Percentiles rank a stretch among this genome's conserved stretches.
Conservation (phyloP, 2,329 filamentous ascomycete genomes). For the Stylonectria norvegica region DNA sequence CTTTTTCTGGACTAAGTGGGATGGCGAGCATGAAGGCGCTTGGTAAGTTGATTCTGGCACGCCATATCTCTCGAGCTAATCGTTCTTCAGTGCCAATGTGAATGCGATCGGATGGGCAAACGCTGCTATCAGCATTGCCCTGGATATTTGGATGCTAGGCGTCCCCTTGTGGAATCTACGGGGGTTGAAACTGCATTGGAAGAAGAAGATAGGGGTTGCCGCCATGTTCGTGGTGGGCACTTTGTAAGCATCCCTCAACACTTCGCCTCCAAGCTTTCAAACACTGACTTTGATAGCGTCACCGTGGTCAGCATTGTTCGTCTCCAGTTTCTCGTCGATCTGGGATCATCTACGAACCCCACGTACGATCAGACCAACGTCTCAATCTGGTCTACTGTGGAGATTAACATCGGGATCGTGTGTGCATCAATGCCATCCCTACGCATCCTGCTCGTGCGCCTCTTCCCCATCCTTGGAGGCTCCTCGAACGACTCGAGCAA, state of each 20-base stretch:
- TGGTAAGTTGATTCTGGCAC: constrained; percentile 33
- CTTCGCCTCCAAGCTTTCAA: fast-evolving
- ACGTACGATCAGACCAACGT: constrained; percentile 30
- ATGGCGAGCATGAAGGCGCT: constrained; percentile 35
- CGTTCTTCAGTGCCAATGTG: constrained; percentile 30
- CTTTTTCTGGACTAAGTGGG: constrained; percentile 42
- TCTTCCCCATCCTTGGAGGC: constrained; percentile 29
- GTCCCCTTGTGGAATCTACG: constrained; percentile 39
- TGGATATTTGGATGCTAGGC: constrained; percentile 43
- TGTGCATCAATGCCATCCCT: constrained; percentile 34
- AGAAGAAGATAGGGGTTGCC: constrained; percentile 41
- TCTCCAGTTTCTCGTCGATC: constrained; percentile 26
- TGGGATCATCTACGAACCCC: constrained; percentile 27
- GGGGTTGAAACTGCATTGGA: constrained; percentile 33
- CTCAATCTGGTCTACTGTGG: constrained; percentile 34
- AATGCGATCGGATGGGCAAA: constrained; percentile 41
- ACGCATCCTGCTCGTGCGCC: constrained; percentile 26
- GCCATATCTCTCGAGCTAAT: not conserved
- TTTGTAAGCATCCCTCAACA: constrained; percentile 28
- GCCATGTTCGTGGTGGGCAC: constrained; percentile 44
- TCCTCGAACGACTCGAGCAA: constrained; percentile 24
- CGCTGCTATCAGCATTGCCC: constrained; percentile 38
- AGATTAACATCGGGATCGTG: constrained; percentile 36
- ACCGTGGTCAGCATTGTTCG: constrained; percentile 32
- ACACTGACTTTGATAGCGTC: constrained; percentile 18